Conservation (phyloP, 2,329 filamentous ascomycete genomes). For the Dactylellina sp. region DNA sequence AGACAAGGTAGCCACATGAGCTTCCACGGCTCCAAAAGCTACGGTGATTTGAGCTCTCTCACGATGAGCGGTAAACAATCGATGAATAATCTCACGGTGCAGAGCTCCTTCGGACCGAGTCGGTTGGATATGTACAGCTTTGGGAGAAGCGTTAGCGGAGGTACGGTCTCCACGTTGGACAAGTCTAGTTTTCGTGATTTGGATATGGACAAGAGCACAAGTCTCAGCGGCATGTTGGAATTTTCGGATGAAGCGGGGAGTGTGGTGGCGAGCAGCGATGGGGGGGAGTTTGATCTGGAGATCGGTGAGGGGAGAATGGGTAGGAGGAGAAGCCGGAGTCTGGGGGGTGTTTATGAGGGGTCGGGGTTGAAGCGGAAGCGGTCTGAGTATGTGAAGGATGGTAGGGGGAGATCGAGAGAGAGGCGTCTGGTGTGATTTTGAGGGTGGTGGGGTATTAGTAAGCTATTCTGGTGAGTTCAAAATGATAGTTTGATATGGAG, state of each 20-base stretch:
- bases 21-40: slow-evolving; percentile 21
- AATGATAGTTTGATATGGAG: too few relatives aligned
- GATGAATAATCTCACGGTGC: slow-evolving; percentile 32
- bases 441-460: background rate
- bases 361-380: slow-evolving; percentile 40
- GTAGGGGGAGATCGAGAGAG: slow-evolving; percentile 35
- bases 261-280: slow-evolving; percentile 22
- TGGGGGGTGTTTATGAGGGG: background rate
- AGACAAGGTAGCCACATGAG: slow-evolving; percentile 17
- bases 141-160: slow-evolving; percentile 30
- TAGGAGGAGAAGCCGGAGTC: slow-evolving; percentile 10
- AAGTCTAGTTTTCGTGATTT: slow-evolving; percentile 42
- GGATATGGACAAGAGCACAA: slow-evolving; percentile 35
- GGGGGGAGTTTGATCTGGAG: slow-evolving; percentile 35
- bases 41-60: slow-evolving; percentile 32
- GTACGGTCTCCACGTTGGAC: slow-evolving; percentile 45
- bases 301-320: slow-evolving; percentile 7
- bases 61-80: slow-evolving; percentile 26
- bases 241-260: slow-evolving; percentile 28
- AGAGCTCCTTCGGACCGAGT: slow-evolving; percentile 11
- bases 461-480: background rate
- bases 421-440: slow-evolving; percentile 28
- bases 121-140: slow-evolving; percentile 15
- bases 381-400: slow-evolving; percentile 6
- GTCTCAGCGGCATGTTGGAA: slow-evolving; percentile 22